Base-by-base conservation (phyloP, 2,329 filamentous ascomycete genomes). In the Colletotrichum sp. region DNA sequence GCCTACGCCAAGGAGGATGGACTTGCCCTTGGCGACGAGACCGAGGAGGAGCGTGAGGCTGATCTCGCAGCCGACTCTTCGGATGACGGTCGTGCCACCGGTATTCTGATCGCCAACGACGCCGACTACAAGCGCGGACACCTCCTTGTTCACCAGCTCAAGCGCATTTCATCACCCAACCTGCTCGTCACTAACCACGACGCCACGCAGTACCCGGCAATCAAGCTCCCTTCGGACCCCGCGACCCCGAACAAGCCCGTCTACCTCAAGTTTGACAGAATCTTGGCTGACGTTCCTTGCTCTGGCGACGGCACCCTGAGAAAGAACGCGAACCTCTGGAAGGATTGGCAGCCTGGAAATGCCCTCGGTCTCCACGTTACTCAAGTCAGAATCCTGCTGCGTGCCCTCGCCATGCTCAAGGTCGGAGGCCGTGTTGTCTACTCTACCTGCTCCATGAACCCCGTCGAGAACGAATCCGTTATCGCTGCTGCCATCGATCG, bases 381-480 rank as follows among this genome's bases (percentile, higher is more conserved):
- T 2, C 97, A 99, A 86, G 91, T 95, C 60, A 91, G 96, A 63
- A 99, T 99, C 79, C 89, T 99, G 65, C 95, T 98, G 72, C 93
- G 97, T 77, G 95, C 97, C 36, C 89, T 99, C 68, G 96, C 99
- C 86, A 95, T 99, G 93, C 92, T 99, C 79, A 99, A 98, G 88
- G 94, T 95, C 72, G 96, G 97, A 55, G 97, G 97, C 68, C 92
- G 96, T 78, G 95, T 99, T 32, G 96, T 99, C 68, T 99, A 99
- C 87, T 99, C 96, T 5, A 99, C 97, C 24, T 99, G 97, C 90
- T 98, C 96, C 85, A 95, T 99, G 95, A 99, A 99, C 86, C 97
- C 97, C 0, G 92, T 99, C 32, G 97, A 99, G 88, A 98, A 99
- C 82, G 97, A 99, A 86, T 94, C 97, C 8, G 96, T 99, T 18